These are phyloP conservation scores for Sugiyamaella chiloensis DNA, from an alignment of 805 yeast genomes.

Conservation along the genomic window DNA sequence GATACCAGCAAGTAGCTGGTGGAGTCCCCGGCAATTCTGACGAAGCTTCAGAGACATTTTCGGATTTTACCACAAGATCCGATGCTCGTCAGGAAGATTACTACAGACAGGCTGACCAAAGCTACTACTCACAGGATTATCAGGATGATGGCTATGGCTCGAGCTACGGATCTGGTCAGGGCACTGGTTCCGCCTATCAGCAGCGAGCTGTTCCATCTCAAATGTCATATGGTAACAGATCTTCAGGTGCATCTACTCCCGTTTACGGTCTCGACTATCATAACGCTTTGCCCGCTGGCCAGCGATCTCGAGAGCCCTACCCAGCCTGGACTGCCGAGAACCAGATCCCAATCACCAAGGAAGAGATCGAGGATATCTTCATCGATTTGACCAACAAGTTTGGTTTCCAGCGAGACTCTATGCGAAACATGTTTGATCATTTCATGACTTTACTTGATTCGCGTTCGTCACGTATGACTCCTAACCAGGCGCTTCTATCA, in stretches of 20 bases:
- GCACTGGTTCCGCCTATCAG: conserved; percentile 5
- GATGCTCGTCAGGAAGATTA: conserved; percentile 39
- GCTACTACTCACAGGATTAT: conserved; percentile 22
- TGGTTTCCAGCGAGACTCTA: conserved; percentile 82
- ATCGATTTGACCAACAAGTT: conserved; percentile 55
- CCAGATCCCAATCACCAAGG: conserved; percentile 69
- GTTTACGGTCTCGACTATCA: conserved; percentile 65
- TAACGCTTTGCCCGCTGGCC: conserved; percentile 45
- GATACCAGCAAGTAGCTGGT: conserved; percentile 29
- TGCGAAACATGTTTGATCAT: conserved; percentile 76
- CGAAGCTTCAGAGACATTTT: conserved; percentile 38
- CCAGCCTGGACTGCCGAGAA: conserved; percentile 99
- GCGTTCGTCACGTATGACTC: conserved; percentile 73
- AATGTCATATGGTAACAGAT: conserved; percentile 76
- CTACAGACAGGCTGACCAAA: conserved; percentile 33
- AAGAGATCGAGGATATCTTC: conserved; percentile 61
- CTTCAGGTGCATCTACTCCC: conserved; percentile 94
- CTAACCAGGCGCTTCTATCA: conserved; percentile 65
- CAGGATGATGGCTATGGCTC: conserved; percentile 30
- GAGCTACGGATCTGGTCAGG: conserved; percentile 23
- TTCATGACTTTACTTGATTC: conserved; percentile 81
- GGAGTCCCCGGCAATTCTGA: conserved; percentile 27
- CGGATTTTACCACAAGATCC: conserved; percentile 43
- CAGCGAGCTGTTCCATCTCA: conserved; percentile 41
- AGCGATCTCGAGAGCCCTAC: conserved; percentile 77